phyloP scores from a whole-genome alignment of 371 early-diverging fungal genomes.

The Mucor indicus region DNA sequence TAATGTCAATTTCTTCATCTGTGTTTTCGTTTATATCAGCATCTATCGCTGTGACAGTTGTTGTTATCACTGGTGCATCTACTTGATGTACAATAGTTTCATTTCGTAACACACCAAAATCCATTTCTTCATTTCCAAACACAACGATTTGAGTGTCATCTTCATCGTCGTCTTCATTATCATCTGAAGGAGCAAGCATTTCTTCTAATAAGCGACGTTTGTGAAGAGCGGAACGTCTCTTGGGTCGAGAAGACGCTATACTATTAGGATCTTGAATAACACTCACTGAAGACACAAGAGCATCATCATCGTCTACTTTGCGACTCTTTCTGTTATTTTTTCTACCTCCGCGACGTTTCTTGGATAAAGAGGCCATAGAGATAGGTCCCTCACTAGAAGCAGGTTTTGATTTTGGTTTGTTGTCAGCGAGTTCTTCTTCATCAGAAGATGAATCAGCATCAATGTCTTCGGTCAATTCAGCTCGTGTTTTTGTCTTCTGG shows the following conservation, averaged over 20 bases:
- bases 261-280: conserved; percentile 27
- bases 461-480: conserved; percentile 23
- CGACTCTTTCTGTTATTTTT: neutral
- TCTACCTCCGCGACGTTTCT: neutral
- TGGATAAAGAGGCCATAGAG: conserved; percentile 40
- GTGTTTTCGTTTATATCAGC: conserved; percentile 15
- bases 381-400: conserved; percentile 24
- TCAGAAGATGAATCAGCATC: conserved; percentile 18
- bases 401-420: conserved; percentile 1
- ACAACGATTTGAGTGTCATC: conserved; percentile 31
- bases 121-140: conserved; percentile 43
- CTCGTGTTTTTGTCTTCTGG: conserved; percentile 13
- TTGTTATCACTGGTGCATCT: conserved; percentile 2
- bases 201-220: conserved; percentile 46
- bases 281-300: conserved; percentile 15
- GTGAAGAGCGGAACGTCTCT: conserved; percentile 42
- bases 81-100: conserved; percentile 37
- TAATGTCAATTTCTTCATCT: conserved; percentile 31
- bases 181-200: conserved; percentile 39
- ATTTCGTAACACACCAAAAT: conserved; percentile 39
- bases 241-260: conserved; percentile 38
- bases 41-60: neutral
- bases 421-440: conserved; percentile 6
- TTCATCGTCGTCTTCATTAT: conserved; percentile 15
- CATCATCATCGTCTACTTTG: conserved; percentile 15